Evolutionary conservation across 805 yeast species (phyloP).

Genomic region (Geotrichum ghanense): DNA sequence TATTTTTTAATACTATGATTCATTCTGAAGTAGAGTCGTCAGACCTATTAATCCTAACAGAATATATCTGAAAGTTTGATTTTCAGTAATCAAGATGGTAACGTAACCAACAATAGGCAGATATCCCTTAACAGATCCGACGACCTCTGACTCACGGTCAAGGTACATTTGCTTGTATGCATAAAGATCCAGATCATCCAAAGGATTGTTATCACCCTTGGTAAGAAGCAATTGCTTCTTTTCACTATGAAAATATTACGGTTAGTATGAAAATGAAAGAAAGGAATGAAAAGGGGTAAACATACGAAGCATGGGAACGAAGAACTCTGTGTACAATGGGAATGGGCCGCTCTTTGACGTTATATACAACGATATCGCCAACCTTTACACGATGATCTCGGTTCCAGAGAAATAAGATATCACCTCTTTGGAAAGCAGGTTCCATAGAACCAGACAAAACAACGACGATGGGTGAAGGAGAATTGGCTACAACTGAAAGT

Average conservation of each 20-base stretch:
- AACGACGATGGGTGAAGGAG: conserved; percentile 90
- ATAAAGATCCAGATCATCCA: conserved; percentile 81
- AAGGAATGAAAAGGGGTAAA: conserved; percentile 9
- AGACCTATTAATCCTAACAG: conserved; percentile 66
- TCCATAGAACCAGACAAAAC: conserved; percentile 98
- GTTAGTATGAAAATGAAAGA: conserved; percentile 6
- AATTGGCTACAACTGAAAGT: conserved; percentile 60
- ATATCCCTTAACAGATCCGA: conserved; percentile 82
- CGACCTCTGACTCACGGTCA: conserved; percentile 63
- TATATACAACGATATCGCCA: conserved; percentile 92
- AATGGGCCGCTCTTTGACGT: conserved; percentile 62
- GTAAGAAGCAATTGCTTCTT: conserved; percentile 66
- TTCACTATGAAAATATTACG: conserved; percentile 12
- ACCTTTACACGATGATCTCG: conserved; percentile 54
- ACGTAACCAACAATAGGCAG: conserved; percentile 83
- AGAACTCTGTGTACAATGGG: conserved; percentile 97
- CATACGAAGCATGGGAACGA: conserved; percentile 56
- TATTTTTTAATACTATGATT: conserved; percentile 26
- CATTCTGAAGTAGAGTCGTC: conserved; percentile 51
- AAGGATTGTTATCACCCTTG: conserved; percentile 92
- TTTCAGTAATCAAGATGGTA: conserved; percentile 85
- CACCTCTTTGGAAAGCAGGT: conserved; percentile 98
- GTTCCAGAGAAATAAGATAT: conserved; percentile 84
- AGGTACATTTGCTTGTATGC: conserved; percentile 66
- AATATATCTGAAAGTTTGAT: conserved; percentile 67